Conservation (phyloP, 176 grass and related monocot genomes). For the Eragrostis nindensis region DNA sequence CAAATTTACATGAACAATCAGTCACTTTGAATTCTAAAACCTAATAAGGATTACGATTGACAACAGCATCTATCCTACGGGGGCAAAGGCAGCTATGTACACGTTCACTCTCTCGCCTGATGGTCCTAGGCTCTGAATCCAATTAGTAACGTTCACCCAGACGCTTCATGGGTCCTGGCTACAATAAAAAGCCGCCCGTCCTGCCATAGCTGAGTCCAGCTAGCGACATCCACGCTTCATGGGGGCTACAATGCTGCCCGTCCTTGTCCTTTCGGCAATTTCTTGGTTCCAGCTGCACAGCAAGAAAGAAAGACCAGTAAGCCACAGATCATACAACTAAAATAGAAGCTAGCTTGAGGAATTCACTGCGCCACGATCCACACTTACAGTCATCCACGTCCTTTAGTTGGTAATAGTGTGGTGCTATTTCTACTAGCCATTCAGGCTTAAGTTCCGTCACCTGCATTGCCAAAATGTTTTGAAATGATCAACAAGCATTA, state of each 20-base stretch:
- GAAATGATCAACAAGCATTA: conserved; percentile 17
- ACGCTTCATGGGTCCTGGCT: conserved; percentile 6
- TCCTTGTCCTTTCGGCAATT: conserved; percentile 74
- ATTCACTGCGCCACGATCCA: not conserved
- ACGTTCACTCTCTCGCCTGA: conserved; percentile 13
- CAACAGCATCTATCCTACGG: not conserved
- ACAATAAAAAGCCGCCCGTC: conserved; percentile 34
- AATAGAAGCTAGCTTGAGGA: not conserved
- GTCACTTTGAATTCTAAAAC: not conserved
- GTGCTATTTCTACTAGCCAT: conserved; percentile 91
- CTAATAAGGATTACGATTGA: conserved; percentile 6
- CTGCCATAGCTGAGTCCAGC: not conserved
- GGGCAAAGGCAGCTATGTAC: conserved; percentile 14
- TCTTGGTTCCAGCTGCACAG: conserved; percentile 71
- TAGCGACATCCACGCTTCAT: not conserved
- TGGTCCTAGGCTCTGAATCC: not conserved
- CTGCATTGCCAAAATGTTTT: conserved; percentile 46
- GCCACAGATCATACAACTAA: conserved; percentile 4
- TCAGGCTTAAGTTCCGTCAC: conserved; percentile 84
- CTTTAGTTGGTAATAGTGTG: conserved; percentile 92
- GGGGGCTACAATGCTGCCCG: conserved; percentile 54
- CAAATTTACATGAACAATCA: conserved; percentile 23
- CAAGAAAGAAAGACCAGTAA: conserved; percentile 22
- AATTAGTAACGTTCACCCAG: not conserved
- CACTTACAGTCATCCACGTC: conserved; percentile 89